phyloP scores from a whole-genome alignment of 108 stramenopile species.

The Discostella stelligeroides region DNA sequence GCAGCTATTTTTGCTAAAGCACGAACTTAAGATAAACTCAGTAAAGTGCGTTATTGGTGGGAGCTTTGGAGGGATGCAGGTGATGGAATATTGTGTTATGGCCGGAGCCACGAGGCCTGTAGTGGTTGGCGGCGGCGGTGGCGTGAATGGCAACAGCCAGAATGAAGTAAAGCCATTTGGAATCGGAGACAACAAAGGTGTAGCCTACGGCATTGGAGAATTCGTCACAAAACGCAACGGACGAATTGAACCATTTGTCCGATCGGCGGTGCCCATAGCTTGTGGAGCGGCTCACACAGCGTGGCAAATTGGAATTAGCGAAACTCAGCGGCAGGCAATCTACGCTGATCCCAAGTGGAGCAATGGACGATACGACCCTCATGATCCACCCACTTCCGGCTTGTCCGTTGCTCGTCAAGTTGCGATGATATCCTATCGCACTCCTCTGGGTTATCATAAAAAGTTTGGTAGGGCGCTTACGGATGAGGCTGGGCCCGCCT shows the following conservation, averaged over 20 bases:
- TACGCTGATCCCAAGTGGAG: slow-evolving; percentile 92
- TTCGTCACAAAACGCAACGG: slow-evolving; percentile 49
- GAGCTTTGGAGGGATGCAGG: slow-evolving; percentile 95
- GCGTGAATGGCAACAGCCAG: not conserved
- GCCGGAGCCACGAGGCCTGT: slow-evolving; percentile 60
- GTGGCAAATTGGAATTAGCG: slow-evolving; percentile 94
- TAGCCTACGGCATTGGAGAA: slow-evolving; percentile 45
- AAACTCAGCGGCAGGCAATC: slow-evolving; percentile 92
- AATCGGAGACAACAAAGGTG: not conserved
- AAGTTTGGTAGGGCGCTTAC: slow-evolving; percentile 81
- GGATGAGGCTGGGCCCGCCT: slow-evolving; percentile 37
- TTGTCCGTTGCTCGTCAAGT: slow-evolving; percentile 90
- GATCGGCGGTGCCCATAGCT: slow-evolving; percentile 84
- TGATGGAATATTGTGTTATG: slow-evolving; percentile 90
- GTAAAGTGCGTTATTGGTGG: slow-evolving; percentile 93
- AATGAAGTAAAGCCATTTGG: not conserved
- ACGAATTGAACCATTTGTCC: slow-evolving; percentile 69
- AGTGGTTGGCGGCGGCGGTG: slow-evolving; percentile 3
- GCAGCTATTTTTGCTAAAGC: slow-evolving; percentile 75
- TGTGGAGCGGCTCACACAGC: slow-evolving; percentile 92
- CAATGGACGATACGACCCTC: slow-evolving; percentile 56
- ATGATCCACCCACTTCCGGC: slow-evolving; percentile 72
- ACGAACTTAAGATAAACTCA: slow-evolving; percentile 69
- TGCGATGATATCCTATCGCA: slow-evolving; percentile 93
- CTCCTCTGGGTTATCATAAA: slow-evolving; percentile 72